These are phyloP conservation scores for Clonostachys rhizophaga DNA, from an alignment of 2,329 filamentous ascomycete genomes.

Conservation along the genomic window DNA sequence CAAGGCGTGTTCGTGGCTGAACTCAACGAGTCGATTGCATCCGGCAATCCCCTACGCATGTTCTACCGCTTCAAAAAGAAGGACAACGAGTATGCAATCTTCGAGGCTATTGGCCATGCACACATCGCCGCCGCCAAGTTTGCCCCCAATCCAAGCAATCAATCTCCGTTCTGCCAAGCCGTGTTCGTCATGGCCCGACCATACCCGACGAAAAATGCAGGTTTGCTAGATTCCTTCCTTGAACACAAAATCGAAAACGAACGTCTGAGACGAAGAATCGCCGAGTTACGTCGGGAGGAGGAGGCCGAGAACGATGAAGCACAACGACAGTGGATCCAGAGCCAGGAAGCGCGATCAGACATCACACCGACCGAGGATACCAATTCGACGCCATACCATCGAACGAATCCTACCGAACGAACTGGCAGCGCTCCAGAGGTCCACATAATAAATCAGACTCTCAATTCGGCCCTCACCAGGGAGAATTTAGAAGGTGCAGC, in stretches of 20 bases:
- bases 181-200: constrained; percentile 92
- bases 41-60: constrained; percentile 72
- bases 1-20: constrained; percentile 78
- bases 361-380: constrained; percentile 44
- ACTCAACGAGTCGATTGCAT: constrained; percentile 83
- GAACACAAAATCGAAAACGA: constrained; percentile 98
- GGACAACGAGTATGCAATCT: constrained; percentile 71
- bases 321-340: constrained; percentile 55
- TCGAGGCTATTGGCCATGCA: constrained; percentile 89
- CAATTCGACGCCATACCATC: constrained; percentile 12
- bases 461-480: constrained; percentile 67
- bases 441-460: constrained; percentile 28
- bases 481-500: constrained; percentile 73
- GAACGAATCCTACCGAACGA: constrained; percentile 25
- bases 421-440: constrained; percentile 62
- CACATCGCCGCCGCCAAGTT: constrained; percentile 72
- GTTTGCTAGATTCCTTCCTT: constrained; percentile 83
- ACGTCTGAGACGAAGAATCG: constrained; percentile 76
- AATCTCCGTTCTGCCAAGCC: constrained; percentile 72
- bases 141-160: constrained; percentile 57
- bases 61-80: constrained; percentile 80
- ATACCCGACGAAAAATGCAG: constrained; percentile 84
- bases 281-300: constrained; percentile 81
- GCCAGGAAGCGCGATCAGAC: constrained; percentile 51
- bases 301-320: constrained; percentile 70